Conservation (phyloP, 352 stramenopile genomes). For the Blastocystis sp. region DNA sequence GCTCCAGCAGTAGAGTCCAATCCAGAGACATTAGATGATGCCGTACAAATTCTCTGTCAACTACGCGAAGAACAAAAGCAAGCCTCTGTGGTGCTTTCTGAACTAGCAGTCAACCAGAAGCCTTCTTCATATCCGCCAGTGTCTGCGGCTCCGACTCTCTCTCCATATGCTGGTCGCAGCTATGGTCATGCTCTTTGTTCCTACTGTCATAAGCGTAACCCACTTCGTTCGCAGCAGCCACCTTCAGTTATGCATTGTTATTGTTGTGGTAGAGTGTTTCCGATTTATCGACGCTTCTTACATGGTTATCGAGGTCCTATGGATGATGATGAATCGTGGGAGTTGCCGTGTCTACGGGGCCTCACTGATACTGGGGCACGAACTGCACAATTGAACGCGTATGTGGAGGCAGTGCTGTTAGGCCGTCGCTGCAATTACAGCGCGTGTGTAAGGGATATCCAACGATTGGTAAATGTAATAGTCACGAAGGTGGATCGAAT, state of each 20-base stretch:
- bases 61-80: too few species aligned
- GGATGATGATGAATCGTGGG: neutral
- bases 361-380: neutral
- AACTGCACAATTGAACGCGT: neutral
- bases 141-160: neutral
- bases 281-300: neutral
- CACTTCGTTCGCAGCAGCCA: neutral
- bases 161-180: neutral
- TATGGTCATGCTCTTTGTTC: constrained; percentile 16
- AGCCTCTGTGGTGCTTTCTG: too few species aligned
- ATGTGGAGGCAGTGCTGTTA: constrained; percentile 8
- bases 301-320: neutral
- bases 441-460: neutral
- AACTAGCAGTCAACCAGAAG: neutral
- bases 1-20: too few species aligned
- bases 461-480: constrained; percentile 12
- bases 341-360: constrained; percentile 57
- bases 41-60: too few species aligned
- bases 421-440: constrained; percentile 21
- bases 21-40: too few species aligned
- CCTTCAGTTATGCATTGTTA: neutral
- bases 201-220: constrained; percentile 43
- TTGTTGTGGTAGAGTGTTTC: constrained; percentile 1
- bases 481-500: neutral
- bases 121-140: neutral